Evolutionary conservation across 768 basidiomycete genomes (phyloP).

Genomic region (Mycena filopes): DNA sequence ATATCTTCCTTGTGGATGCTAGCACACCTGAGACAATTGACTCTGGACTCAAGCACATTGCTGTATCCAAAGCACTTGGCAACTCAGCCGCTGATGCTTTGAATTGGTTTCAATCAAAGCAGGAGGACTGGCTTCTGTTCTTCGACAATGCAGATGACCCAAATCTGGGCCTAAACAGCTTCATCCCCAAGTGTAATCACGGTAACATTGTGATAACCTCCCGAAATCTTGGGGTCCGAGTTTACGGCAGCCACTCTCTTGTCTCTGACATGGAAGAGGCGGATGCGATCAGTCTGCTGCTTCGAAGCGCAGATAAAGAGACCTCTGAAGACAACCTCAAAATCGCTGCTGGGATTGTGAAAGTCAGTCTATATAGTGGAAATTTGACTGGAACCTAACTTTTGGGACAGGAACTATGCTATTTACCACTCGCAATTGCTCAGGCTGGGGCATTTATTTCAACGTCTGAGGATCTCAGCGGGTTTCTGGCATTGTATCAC

Average conservation of each 20-base stretch:
- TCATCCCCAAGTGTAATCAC: conserved; percentile 18
- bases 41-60: conserved; percentile 21
- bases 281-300: conserved; percentile 9
- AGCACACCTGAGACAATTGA: conserved; percentile 16
- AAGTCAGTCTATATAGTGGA: conserved; percentile 7
- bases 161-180: background rate
- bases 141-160: conserved; percentile 21
- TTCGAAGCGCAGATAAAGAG: conserved; percentile 8
- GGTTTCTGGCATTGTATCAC: conserved; percentile 8
- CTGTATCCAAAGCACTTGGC: background rate
- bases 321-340: background rate
- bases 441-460: conserved; percentile 25
- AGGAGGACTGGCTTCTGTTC: conserved; percentile 13
- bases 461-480: conserved; percentile 1
- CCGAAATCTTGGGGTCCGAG: conserved; percentile 10
- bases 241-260: conserved; percentile 5
- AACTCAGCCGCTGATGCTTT: background rate
- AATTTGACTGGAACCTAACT: background rate
- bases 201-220: conserved; percentile 30
- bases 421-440: conserved; percentile 16
- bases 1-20: conserved; percentile 18
- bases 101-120: too few species aligned
- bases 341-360: conserved; percentile 24
- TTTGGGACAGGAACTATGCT: conserved; percentile 11
- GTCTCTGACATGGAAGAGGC: too few species aligned